A percentile compares a stretch with the other conserved stretches of the same genome.
These are phyloP conservation scores for Posidonia australis DNA, from an alignment of 106 monocot species.

Conservation along the genomic window DNA sequence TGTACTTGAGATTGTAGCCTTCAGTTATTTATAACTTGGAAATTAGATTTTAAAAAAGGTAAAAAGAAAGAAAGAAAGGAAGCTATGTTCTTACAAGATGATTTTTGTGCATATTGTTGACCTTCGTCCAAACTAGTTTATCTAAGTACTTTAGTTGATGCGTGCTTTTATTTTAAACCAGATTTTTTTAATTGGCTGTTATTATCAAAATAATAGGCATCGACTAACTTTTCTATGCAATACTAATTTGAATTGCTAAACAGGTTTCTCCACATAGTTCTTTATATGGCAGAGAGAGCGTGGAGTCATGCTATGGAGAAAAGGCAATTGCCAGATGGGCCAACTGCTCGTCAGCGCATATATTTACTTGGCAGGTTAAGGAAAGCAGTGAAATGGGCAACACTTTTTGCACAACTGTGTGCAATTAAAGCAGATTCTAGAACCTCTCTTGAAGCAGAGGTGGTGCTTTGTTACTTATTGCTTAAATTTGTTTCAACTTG, in stretches of 20 bases:
- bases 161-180: no score
- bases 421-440: constrained; percentile 77
- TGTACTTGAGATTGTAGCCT: no score
- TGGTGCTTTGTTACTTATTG: constrained; percentile 7
- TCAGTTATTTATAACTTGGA: no score
- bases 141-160: no score
- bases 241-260: neutral
- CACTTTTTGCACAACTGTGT: constrained; percentile 82
- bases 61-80: no score
- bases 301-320: constrained; percentile 99
- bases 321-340: constrained; percentile 83
- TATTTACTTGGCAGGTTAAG: constrained; percentile 86
- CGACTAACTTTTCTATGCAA: neutral
- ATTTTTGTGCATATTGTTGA: no score
- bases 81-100: no score
- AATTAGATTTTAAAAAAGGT: no score
- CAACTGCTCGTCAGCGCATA: constrained; percentile 77
- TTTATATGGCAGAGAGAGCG: constrained; percentile 96
- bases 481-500: neutral
- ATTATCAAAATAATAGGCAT: no score
- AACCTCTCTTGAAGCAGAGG: constrained; percentile 96
- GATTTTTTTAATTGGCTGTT: no score
- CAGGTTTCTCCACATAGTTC: constrained; percentile 90
- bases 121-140: no score
- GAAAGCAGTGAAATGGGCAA: constrained; percentile 96